These are phyloP conservation scores for Pholiota microspora DNA, from an alignment of 768 basidiomycete genomes.

Conservation along the genomic window DNA sequence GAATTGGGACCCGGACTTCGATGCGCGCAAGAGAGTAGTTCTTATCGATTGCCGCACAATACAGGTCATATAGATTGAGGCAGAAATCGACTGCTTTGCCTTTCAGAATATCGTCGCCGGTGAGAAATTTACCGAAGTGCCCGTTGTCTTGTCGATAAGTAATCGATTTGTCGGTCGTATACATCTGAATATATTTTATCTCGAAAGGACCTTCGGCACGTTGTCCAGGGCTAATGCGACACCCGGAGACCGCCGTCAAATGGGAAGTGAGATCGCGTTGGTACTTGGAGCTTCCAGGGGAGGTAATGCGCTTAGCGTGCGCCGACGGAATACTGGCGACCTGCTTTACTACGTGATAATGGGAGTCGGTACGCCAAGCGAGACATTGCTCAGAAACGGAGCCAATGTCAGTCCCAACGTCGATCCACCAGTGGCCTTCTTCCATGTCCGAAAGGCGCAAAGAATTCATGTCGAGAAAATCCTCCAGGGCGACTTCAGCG, in stretches of 20 bases:
- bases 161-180: conserved; percentile 27
- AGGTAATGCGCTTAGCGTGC: conserved; percentile 20
- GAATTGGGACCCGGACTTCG: conserved; percentile 25
- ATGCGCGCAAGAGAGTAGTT: conserved; percentile 23
- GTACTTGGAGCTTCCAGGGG: conserved; percentile 18
- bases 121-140: conserved; percentile 4
- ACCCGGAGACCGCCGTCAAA: conserved; percentile 23
- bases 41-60: conserved; percentile 11
- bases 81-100: conserved; percentile 9
- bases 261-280: conserved; percentile 25
- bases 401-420: conserved; percentile 27
- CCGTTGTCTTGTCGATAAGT: conserved; percentile 18
- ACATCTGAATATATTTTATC: conserved; percentile 23
- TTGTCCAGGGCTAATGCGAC: conserved; percentile 18
- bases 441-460: background rate
- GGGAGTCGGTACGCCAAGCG: conserved; percentile 28
- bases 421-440: conserved; percentile 25
- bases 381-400: conserved; percentile 20
- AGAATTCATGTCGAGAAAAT: background rate
- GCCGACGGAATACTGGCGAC: conserved; percentile 10
- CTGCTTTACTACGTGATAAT: conserved; percentile 19
- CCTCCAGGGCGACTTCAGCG: background rate
- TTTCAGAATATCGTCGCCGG: background rate
- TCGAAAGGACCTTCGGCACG: conserved; percentile 11
- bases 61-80: conserved; percentile 17